These are phyloP conservation scores for Taphrina flavorubra DNA, from an alignment of 1,139 yeast species.

Conservation along the genomic window DNA sequence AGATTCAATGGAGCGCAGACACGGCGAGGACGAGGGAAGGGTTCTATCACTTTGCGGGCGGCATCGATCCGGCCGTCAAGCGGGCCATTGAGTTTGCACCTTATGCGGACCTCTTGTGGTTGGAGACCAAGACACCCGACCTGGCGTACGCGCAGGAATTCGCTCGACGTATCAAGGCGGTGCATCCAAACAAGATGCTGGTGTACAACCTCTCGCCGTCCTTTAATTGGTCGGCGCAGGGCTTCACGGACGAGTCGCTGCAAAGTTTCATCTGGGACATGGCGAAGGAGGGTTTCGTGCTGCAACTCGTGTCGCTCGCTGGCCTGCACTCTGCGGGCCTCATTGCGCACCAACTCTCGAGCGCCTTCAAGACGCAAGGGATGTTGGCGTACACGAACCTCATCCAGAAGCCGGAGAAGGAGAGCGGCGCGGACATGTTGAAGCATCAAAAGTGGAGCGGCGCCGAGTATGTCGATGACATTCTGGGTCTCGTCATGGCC, in stretches of 20 bases:
- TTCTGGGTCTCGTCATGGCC: constrained; percentile 56
- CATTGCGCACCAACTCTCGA: constrained; percentile 51
- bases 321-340: constrained; percentile 62
- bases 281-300: constrained; percentile 62
- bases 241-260: constrained; percentile 58
- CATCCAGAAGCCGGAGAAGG: constrained; percentile 59
- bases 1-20: constrained; percentile 59
- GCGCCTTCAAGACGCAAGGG: constrained; percentile 54
- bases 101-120: constrained; percentile 64
- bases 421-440: constrained; percentile 58
- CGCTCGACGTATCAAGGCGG: constrained; percentile 57
- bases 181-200: constrained; percentile 61
- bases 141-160: constrained; percentile 59
- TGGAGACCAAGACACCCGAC: constrained; percentile 65
- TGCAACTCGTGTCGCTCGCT: constrained; percentile 62
- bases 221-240: constrained; percentile 65
- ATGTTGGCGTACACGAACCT: constrained; percentile 64
- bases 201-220: constrained; percentile 66
- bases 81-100: constrained; percentile 63
- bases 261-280: constrained; percentile 61
- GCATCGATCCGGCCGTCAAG: constrained; percentile 62
- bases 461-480: constrained; percentile 60
- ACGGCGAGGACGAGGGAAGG: constrained; percentile 64
- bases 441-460: constrained; percentile 70
- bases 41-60: constrained; percentile 58